phyloP scores from a whole-genome alignment of 2,329 filamentous ascomycete species.

The Fusarium pseudoanthophilum region DNA sequence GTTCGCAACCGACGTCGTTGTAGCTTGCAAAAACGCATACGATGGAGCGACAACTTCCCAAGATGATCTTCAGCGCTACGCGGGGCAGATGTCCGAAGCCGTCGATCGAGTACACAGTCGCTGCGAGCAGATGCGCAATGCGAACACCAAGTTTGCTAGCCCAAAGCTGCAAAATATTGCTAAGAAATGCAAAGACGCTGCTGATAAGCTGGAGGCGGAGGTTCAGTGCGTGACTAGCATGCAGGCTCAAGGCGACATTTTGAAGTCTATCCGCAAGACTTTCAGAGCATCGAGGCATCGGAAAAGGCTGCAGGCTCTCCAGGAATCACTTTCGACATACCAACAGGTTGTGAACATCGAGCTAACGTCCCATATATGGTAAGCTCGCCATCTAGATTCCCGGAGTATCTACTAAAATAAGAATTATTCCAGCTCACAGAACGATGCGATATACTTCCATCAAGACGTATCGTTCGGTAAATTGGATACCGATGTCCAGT shows the following conservation, averaged over 20 bases:
- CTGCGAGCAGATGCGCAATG: not conserved
- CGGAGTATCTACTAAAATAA: not conserved
- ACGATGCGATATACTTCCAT: rapidly evolving
- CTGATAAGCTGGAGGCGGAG: rapidly evolving
- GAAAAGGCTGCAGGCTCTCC: rapidly evolving
- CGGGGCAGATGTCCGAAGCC: not conserved
- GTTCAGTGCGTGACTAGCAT: rapidly evolving
- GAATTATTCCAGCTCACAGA: rapidly evolving
- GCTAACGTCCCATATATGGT: not conserved
- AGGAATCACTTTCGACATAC: rapidly evolving
- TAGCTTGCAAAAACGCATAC: conserved; percentile 3
- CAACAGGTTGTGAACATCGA: rapidly evolving
- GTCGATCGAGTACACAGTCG: not conserved
- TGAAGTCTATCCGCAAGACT: rapidly evolving
- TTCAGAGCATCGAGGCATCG: rapidly evolving
- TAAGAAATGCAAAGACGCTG: not conserved
- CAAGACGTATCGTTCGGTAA: not conserved
- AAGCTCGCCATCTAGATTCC: not conserved
- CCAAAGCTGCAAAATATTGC: conserved; percentile 5
- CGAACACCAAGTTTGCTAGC: rapidly evolving
- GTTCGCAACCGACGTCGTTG: not conserved
- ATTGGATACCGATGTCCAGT: not conserved
- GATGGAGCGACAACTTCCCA: not conserved
- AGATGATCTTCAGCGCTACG: conserved; percentile 5
- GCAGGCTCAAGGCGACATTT: rapidly evolving